These are phyloP conservation scores for Echria macrotheca DNA, from an alignment of 495 filamentous ascomycete species.

Conservation along the genomic window DNA sequence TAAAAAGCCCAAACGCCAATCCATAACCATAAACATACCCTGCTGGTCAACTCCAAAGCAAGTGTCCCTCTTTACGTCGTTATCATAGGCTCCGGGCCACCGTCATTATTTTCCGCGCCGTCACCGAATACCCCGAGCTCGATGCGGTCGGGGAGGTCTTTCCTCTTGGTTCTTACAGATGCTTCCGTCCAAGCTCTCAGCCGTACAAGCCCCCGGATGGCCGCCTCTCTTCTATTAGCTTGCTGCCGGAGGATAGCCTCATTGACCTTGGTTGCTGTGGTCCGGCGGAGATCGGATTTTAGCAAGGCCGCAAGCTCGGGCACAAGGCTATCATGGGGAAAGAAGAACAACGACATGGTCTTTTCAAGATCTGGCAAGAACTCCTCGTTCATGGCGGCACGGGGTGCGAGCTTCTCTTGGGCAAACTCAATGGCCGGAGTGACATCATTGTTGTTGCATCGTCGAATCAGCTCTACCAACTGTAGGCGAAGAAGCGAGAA, in stretches of 20 bases:
- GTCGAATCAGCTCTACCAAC: conserved; percentile 86
- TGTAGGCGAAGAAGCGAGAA: conserved; percentile 89
- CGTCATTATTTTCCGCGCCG: conserved; percentile 31
- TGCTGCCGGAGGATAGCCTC: conserved; percentile 73
- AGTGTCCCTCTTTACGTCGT: too few species aligned
- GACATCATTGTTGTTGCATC: conserved; percentile 70
- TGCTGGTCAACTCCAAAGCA: too few species aligned
- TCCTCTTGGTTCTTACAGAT: conserved; percentile 65
- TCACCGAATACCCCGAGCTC: conserved; percentile 60
- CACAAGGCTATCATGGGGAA: conserved; percentile 64
- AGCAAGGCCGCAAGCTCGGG: conserved; percentile 71
- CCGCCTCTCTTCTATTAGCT: conserved; percentile 68
- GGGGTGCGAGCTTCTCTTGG: conserved; percentile 75
- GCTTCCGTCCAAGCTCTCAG: conserved; percentile 83
- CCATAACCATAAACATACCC: too few species aligned
- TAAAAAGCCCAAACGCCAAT: too few species aligned
- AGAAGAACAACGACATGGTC: conserved; percentile 89
- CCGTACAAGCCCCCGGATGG: conserved; percentile 70
- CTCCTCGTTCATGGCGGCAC: conserved; percentile 71
- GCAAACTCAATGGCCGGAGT: conserved; percentile 82
- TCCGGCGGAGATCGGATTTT: conserved; percentile 71
- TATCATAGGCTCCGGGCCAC: conserved; percentile 58
- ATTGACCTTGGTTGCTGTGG: conserved; percentile 79
- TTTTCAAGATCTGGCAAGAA: conserved; percentile 86
- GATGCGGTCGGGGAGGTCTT: conserved; percentile 65